Evolutionary conservation across 78 protist species (phyloP).

Genomic region (Pigoraptor vietnamica): DNA sequence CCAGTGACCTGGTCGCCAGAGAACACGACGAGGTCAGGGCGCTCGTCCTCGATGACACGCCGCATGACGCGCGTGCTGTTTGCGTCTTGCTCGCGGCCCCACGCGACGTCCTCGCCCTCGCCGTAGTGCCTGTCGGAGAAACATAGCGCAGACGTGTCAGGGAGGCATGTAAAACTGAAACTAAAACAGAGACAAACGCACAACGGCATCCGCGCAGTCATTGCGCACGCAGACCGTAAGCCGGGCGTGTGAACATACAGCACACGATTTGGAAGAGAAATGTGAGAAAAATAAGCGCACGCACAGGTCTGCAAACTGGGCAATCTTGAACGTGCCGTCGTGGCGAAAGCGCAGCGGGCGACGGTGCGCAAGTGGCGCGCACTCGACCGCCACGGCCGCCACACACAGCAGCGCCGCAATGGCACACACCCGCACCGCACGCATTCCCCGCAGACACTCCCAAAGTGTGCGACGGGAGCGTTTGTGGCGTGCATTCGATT

Average conservation of each 20-base stretch:
- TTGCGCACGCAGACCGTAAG: background rate
- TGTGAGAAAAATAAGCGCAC: background rate
- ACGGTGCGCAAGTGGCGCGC: too few species aligned
- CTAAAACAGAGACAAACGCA: background rate
- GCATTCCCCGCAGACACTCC: too few species aligned
- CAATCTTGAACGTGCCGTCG: conserved; percentile 16
- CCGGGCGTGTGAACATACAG: too few species aligned
- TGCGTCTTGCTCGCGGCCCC: conserved; percentile 28
- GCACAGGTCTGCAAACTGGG: conserved; percentile 20
- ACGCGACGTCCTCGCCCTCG: conserved; percentile 9
- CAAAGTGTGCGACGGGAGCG: too few species aligned
- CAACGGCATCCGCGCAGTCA: background rate
- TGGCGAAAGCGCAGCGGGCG: background rate
- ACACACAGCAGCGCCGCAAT: too few species aligned
- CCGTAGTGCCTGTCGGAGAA: conserved; percentile 15
- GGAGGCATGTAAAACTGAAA: too few species aligned
- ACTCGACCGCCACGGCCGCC: too few species aligned
- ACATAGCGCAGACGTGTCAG: background rate
- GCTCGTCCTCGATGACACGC: background rate
- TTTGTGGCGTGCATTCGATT: too few species aligned
- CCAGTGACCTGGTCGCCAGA: conserved; percentile 27
- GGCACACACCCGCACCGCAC: too few species aligned
- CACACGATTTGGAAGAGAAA: background rate
- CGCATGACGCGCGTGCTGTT: background rate
- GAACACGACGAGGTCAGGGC: conserved; percentile 18